phyloP scores from a whole-genome alignment of 768 basidiomycete genomes.

The Clavulina sp. region DNA sequence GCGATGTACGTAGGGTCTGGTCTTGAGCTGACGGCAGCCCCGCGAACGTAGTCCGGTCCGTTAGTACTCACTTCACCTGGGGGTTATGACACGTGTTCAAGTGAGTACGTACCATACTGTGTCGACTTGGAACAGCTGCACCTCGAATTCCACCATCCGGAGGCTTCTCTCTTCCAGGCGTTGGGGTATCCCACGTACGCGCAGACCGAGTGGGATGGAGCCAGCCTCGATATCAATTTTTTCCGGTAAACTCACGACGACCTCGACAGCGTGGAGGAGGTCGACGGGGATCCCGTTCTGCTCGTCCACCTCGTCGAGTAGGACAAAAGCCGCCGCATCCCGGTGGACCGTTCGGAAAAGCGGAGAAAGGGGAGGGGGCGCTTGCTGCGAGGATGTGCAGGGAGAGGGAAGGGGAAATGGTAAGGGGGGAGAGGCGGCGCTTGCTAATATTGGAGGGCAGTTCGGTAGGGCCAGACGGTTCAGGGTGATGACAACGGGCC shows the following conservation, averaged over 20 bases:
- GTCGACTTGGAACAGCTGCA: constrained; percentile 48
- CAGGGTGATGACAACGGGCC: constrained; percentile 27
- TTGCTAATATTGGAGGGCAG: neutral
- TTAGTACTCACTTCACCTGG: too few relatives aligned
- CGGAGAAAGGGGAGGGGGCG: neutral
- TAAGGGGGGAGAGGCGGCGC: constrained; percentile 13
- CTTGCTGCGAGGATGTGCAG: neutral
- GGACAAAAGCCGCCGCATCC: too few relatives aligned
- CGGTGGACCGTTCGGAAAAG: too few relatives aligned
- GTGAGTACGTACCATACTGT: constrained; percentile 47
- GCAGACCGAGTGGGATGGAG: constrained; percentile 36
- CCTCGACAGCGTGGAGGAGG: constrained; percentile 42
- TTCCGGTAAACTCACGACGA: constrained; percentile 45
- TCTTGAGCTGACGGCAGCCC: too few relatives aligned
- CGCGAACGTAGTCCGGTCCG: too few relatives aligned
- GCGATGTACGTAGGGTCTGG: constrained; percentile 24
- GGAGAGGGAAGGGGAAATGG: constrained; percentile 31
- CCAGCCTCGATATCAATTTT: constrained; percentile 30
- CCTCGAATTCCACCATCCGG: constrained; percentile 35
- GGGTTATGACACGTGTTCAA: too few relatives aligned
- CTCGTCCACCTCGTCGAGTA: neutral
- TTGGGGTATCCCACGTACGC: constrained; percentile 32
- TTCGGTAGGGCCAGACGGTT: constrained; percentile 22
- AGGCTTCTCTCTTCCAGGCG: constrained; percentile 34
- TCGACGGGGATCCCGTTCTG: constrained; percentile 28